Percentiles rank a stretch among this genome's conserved stretches.
phyloP scores from a whole-genome alignment of 2,329 filamentous ascomycete genomes.

The Colletotrichum lentis region DNA sequence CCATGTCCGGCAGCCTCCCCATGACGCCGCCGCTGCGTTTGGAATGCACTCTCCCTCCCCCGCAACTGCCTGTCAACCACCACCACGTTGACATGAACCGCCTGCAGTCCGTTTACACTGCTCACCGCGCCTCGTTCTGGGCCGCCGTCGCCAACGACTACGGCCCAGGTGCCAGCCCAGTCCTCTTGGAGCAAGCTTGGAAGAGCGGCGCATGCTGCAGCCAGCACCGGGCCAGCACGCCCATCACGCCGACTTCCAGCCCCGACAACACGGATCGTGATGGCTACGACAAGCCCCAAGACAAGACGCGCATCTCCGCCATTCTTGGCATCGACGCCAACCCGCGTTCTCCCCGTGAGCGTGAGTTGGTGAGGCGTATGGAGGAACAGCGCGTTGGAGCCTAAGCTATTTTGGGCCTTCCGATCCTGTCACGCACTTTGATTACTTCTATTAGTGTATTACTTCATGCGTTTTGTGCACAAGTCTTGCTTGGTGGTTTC shows the following conservation, averaged over 20 bases:
- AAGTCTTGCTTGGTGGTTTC: conserved; percentile 20
- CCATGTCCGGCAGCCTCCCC: conserved; percentile 40
- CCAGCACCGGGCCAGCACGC: conserved; percentile 52
- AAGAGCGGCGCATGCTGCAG: conserved; percentile 57
- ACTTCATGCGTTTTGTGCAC: conserved; percentile 31
- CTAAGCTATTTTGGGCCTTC: conserved; percentile 27
- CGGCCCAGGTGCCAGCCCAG: conserved; percentile 67
- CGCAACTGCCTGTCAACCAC: conserved; percentile 45
- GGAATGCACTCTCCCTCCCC: conserved; percentile 63
- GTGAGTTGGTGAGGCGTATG: conserved; percentile 64
- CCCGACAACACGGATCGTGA: conserved; percentile 57
- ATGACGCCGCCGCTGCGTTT: conserved; percentile 62
- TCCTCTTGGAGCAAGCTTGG: conserved; percentile 76
- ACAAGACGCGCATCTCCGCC: conserved; percentile 69
- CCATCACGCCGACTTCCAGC: conserved; percentile 63
- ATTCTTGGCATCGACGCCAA: conserved; percentile 68
- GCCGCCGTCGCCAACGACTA: conserved; percentile 75
- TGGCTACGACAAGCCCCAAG: conserved; percentile 51
- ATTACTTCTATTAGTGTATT: conserved; percentile 38
- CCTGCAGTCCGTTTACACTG: conserved; percentile 74
- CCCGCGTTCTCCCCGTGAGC: conserved; percentile 64
- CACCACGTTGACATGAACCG: conserved; percentile 69
- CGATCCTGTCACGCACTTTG: conserved; percentile 44
- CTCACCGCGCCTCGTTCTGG: conserved; percentile 78
- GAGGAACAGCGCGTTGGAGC: conserved; percentile 58